Base-by-base conservation (phyloP, 1,284 basidiomycete species). In the Sporisorium exsertum region DNA sequence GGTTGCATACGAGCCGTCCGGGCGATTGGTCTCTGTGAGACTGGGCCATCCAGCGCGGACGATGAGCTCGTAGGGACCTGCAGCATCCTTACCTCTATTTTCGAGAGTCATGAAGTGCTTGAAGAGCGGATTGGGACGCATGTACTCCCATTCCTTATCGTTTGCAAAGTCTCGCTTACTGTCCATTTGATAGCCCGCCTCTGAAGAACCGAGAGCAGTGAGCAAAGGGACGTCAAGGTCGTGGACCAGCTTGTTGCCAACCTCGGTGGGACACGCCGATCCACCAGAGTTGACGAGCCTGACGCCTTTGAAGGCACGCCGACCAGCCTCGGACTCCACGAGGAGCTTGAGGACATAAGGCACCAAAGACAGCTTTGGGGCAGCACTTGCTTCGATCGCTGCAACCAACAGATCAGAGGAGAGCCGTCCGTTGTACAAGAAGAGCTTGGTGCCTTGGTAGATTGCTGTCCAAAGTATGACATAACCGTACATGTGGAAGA, bases 111-210 rank as follows among this genome's bases (percentile, higher is more conserved):
- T 35, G 47, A 35, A 65, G 3, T 50, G 50, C 18, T 40, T 27
- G 51, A 57, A 49, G 27, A 10, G 5, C 4, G 45, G 29, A 15
- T 72, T 80, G n/a, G 83, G 83, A 43, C 87, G 83, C 18, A 90
- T 81, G 87, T 88, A 91, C 74, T 90, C 89, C 90, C 91, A 91
- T 18, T 82, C 88, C 78, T 90, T 90, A 86, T 91, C 90, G 5
- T 71, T 85, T 2, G 81, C 84, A 72, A 88, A 90, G 67, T 89
- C 87, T 10, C 89, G 87, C 27, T 83, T 80, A 10, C 88, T 89
- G 78, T 29, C n/a, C 87, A 89, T 83, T 60, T 90, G 77, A 8
- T 15, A 12, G 0, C 64, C 63, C 3, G 51, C 56, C 40, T 76
- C 69, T 3, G 63, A 68, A 10, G 60, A 87, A 2, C 90, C 90